These are phyloP conservation scores for Ophiostoma himal-ulmi DNA, from an alignment of 2,329 filamentous ascomycete genomes.

Conservation along the genomic window DNA sequence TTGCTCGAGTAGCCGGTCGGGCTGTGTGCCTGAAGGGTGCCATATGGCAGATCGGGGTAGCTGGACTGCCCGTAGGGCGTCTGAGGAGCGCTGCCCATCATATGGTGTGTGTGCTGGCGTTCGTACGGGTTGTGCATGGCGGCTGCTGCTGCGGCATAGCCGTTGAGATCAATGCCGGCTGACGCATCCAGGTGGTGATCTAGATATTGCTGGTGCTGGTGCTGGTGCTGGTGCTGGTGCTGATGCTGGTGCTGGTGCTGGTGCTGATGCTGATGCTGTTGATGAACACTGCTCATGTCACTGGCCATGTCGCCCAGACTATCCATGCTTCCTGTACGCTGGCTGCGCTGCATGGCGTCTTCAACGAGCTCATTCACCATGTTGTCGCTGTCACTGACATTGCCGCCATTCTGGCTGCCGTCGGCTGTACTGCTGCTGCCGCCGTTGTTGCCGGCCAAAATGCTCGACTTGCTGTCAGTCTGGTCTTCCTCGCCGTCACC, in stretches of 20 bases:
- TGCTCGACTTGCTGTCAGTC: background rate
- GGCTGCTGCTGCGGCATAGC: constrained; percentile 37
- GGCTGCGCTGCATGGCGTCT: constrained; percentile 38
- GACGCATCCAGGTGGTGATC: constrained; percentile 37
- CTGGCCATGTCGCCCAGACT: constrained; percentile 44
- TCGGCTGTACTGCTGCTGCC: constrained; percentile 10
- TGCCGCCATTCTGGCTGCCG: constrained; percentile 3
- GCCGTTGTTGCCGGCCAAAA: constrained; percentile 17
- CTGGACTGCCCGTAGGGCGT: constrained; percentile 41
- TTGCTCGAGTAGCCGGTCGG: constrained; percentile 40
- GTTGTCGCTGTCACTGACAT: constrained; percentile 27
- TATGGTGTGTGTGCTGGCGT: constrained; percentile 35
- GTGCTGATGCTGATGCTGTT: constrained; percentile 36
- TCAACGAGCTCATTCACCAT: constrained; percentile 38
- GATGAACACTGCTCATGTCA: constrained; percentile 36
- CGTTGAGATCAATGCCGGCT: constrained; percentile 46
- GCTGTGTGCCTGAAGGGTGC: constrained; percentile 47
- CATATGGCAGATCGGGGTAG: constrained; percentile 54
- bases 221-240: constrained; percentile 37
- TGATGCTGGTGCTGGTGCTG: constrained; percentile 31
- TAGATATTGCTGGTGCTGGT: constrained; percentile 29
- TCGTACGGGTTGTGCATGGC: constrained; percentile 48
- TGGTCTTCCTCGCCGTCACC: constrained; percentile 39
- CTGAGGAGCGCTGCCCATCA: constrained; percentile 27
- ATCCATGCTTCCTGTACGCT: constrained; percentile 46